Base-by-base conservation (phyloP, 306 rosid genomes). In the Phaseolus lunatus region DNA sequence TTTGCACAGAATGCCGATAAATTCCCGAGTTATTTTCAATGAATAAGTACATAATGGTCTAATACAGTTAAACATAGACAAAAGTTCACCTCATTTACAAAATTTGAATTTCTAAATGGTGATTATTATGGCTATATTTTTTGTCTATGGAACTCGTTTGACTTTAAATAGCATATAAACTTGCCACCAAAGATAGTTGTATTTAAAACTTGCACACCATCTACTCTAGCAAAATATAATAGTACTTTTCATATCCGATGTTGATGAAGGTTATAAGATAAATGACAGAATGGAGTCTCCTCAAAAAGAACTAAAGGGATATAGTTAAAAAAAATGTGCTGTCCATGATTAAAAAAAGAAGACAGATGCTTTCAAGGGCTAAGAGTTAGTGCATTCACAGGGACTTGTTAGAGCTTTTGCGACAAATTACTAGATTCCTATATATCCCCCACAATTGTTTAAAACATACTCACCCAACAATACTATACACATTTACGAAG, bases 31-130 rank as follows among this genome's bases (percentile, higher is more conserved):
- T 31, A 50, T 31, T 8, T n/a, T 53, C 14, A 53, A 70, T 53
- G 18, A 26, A 31, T 12, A 7, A 58, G 31, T 27, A 33, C 37
- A 45, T 47, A 22, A 39, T 45, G 71, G 22, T 70, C 22, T 47
- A 74, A 72, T 79, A 48, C 15, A 19, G 9, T 61, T 48, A 33
- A 70, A 78, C 48, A 78, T 43, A 18, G 20, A 53, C 48, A 45
- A 12, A 70, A 19, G 53, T 39, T 31, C 70, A 78, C 62, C 61
- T 27, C 10, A 0, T 39, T 53, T 41, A 27, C 19, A 27, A 52
- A 56, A 52, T 39, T 66, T 13, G 16, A 66, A 67, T 77, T 66
- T 37, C 73, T 22, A 64, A 35, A 47, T 15, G 12, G n/a, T 64
- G 27, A 27, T 65, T 53, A 77, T 66, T 39, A 65, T 37, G 44